Base-by-base conservation (phyloP, 176 grass and related monocot genomes). In the Typha latifolia region DNA sequence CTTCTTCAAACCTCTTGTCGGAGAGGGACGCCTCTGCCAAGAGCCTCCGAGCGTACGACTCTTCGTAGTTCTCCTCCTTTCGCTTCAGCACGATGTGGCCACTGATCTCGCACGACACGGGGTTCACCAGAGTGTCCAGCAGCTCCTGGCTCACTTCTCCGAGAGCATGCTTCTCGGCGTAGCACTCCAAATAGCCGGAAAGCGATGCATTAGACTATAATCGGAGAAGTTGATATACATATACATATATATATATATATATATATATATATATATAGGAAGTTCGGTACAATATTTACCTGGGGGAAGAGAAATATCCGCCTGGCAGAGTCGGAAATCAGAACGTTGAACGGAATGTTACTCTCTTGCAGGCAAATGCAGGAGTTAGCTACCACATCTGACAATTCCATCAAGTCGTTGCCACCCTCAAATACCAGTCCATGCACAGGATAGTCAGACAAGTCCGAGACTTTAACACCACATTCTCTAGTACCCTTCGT, bases 61-160 rank as follows among this genome's bases (percentile, higher is more conserved):
- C 85, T 0, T 90, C 78, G 2, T 92, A 97, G 50, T 87, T n/a
- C n/a, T n/a, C 83, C 67, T 84, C 84, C 69, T 73, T 90, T 61
- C 70, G 77, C 82, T 97, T 92, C 68, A 89, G 70, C 16, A 97
- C 86, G 66, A 97, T 31, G 76, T 97, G 94, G 15, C 94, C 89
- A 70, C 93, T 84, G 24, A 92, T 80, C 69, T 97, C 93, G 88
- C 94, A 92, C 2, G 82, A 76, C 16, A 85, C 94, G 12, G 94
- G 94, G 43, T 86, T 97, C 34, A 92, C 90, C 75, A 75, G 78
- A 72, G 75, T 90, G 56, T 97, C 81, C 0, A 97, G 76, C 32
- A 90, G 73, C n/a, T 92, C 83, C 66, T 85, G 76, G 73, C 76
- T 82, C 5, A 81, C 83, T 68, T 87, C 74, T 18, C 88, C 81